phyloP scores from a whole-genome alignment of 495 filamentous ascomycete genomes.

The Annulohypoxylon maeteangense region DNA sequence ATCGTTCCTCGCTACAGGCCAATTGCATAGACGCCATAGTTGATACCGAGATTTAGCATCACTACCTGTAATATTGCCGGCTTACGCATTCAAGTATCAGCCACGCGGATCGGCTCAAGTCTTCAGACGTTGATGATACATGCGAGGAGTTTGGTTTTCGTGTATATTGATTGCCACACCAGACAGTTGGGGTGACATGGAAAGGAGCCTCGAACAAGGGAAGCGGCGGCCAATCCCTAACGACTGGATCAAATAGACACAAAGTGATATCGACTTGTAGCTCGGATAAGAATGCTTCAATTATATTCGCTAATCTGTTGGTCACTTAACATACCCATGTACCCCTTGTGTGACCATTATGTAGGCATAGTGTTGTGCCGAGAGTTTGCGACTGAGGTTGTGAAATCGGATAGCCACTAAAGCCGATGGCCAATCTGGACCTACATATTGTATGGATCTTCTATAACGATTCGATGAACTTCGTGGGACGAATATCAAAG shows the following conservation, averaged over 20 bases:
- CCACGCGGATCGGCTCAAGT: background rate
- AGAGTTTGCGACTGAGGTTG: background rate
- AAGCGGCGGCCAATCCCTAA: background rate
- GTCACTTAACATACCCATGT: background rate
- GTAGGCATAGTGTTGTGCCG: background rate
- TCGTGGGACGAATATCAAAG: background rate
- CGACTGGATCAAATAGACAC: background rate
- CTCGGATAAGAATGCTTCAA: background rate
- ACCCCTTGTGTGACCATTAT: background rate
- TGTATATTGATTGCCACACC: background rate
- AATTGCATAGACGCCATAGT: background rate
- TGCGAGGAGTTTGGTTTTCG: background rate
- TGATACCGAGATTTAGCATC: background rate
- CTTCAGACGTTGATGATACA: background rate
- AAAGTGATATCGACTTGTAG: background rate
- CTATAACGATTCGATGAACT: background rate
- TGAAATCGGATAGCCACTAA: background rate
- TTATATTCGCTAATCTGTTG: background rate
- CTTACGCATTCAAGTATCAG: background rate
- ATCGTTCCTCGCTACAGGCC: background rate
- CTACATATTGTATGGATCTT: background rate
- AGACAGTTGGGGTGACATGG: background rate
- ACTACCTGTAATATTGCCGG: background rate
- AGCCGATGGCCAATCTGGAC: background rate
- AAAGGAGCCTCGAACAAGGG: background rate